Conservation (phyloP, 2,329 filamentous ascomycete genomes). For the Colletotrichum tabaci region DNA sequence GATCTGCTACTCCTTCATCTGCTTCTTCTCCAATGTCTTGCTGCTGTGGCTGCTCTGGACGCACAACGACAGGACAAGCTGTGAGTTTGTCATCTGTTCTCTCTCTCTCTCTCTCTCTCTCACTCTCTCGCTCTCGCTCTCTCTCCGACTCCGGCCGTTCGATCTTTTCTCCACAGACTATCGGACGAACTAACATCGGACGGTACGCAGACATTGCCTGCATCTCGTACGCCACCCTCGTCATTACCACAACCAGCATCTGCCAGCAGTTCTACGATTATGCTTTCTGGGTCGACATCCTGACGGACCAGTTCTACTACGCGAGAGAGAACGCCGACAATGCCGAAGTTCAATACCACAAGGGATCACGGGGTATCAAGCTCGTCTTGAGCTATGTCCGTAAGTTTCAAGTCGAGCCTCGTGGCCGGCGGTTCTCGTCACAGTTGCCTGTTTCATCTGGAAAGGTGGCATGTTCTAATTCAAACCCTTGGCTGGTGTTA, state of each 20-base stretch:
- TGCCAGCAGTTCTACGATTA: constrained; percentile 38
- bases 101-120: no score
- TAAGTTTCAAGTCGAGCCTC: background rate
- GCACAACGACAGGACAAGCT: constrained; percentile 38
- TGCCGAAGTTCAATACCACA: constrained; percentile 34
- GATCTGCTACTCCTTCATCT: constrained; percentile 35
- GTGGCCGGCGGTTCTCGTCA: no score
- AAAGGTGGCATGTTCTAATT: background rate
- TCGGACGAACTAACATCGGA: background rate
- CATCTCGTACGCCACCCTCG: constrained; percentile 32
- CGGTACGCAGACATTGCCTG: constrained; percentile 32
- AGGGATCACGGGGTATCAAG: constrained; percentile 34
- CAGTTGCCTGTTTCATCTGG: no score
- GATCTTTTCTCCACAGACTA: no score
- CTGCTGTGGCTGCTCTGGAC: constrained; percentile 38
- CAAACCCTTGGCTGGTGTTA: background rate
- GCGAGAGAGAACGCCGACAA: constrained; percentile 32
- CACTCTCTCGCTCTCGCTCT: no score
- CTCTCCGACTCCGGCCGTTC: background rate
- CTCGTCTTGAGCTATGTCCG: constrained; percentile 35
- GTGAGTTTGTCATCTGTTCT: constrained; percentile 9
- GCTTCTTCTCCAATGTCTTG: constrained; percentile 31
- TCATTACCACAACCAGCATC: constrained; percentile 32
- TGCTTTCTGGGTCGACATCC: constrained; percentile 26
- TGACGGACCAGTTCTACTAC: constrained; percentile 38